Evolutionary conservation across 1,139 yeast genomes (phyloP), one percentile per base, ranked within the genome.

Genomic region (Geotrichum restrictum): DNA sequence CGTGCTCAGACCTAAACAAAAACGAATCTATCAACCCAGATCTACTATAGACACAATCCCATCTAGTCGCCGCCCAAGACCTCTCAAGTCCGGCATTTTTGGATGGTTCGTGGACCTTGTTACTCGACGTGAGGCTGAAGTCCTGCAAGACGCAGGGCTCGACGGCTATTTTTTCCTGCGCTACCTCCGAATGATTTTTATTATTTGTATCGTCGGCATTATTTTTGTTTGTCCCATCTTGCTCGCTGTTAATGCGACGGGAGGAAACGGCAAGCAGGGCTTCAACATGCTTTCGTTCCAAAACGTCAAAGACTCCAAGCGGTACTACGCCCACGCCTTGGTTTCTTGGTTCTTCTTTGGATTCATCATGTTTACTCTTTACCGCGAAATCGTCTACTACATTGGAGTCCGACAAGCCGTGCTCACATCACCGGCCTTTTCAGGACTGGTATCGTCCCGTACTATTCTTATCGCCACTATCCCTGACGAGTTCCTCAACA

Each of bases 101-200:
- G 59, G 58, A 16, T 73, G 76, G 77, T 43, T 71, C 36, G 42
- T 44, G 39, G 72, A 70, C 49, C 59, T 73, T 27, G 49, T 68
- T 37, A 54, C 65, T 11, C 80, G 81, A 60, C 81, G 85, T 1
- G 93, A 85, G 59, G 64, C 83, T 1, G 87, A 78, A 65, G 70
- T 88, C 52, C 77, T 93, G 57, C 87, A 86, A 63, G 88, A 86
- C 60, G 77, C 88, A 31, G 95, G 96, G 41, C 69, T 88, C 11
- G 98, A 91, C 68, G 97, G 96, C 14, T 93, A 88, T 70, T 82
- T 89, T 62, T 91, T 87, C 65, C 69, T 88, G 51, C 76, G 98
- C 59, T 93, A 83, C 67, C 67, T 93, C 56, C 80, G 84, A 52
- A 76, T 87, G 48, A 77, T 86, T 55, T 74, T 80, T 29, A 68